phyloP scores from a whole-genome alignment of 2,329 filamentous ascomycete species.

The Alternaria triticina region DNA sequence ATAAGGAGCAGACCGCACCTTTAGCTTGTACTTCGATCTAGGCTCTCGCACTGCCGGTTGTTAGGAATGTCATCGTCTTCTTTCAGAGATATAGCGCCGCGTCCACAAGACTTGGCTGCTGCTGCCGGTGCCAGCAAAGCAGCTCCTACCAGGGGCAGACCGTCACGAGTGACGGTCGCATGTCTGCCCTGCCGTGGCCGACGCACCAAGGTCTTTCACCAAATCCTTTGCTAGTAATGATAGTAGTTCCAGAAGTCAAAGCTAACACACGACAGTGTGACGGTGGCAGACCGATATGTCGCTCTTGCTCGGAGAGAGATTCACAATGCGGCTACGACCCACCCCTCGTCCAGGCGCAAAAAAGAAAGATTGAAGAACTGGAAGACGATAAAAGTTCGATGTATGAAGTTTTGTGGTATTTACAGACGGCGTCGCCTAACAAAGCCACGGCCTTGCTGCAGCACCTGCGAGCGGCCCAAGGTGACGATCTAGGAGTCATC shows the following conservation, averaged over 20 bases:
- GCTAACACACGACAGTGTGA: constrained; percentile 11
- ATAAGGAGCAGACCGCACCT: background rate
- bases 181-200: constrained; percentile 8
- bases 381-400: constrained; percentile 13
- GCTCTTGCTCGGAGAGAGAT: constrained; percentile 1
- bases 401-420: constrained; percentile 22
- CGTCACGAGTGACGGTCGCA: constrained; percentile 6
- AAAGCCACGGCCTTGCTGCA: constrained; percentile 16
- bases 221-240: background rate
- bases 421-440: constrained; percentile 19
- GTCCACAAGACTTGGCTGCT: background rate
- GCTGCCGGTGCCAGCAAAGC: background rate
- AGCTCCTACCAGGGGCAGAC: background rate
- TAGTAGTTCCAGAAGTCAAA: background rate
- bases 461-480: constrained; percentile 5
- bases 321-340: constrained; percentile 6
- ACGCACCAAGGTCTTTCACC: constrained; percentile 10
- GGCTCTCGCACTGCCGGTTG: background rate
- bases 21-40: background rate
- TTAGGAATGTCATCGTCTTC: background rate
- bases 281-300: constrained; percentile 10
- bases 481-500: constrained; percentile 9
- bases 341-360: constrained; percentile 9
- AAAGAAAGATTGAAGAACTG: constrained; percentile 11
- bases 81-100: constrained; percentile 7